Evolutionary conservation across 192 early-diverging fungal genomes (phyloP).

Genomic region (Coemansia sp.): DNA sequence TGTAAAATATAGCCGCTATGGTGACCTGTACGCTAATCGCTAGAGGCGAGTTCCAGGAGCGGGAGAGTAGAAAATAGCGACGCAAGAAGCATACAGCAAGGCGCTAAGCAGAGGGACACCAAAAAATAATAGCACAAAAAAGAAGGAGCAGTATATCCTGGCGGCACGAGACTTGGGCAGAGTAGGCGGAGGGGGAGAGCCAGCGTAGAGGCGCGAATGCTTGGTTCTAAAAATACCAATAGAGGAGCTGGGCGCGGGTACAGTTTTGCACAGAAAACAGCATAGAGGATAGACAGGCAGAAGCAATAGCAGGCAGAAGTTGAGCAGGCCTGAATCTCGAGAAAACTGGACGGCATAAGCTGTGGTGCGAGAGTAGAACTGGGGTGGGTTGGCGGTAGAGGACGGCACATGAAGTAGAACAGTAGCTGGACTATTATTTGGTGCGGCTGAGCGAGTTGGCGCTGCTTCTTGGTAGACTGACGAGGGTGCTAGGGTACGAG

Average conservation of each 20-base stretch:
- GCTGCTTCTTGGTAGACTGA: neutral
- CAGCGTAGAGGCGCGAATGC: neutral
- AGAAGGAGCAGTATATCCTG: neutral
- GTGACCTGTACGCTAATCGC: neutral
- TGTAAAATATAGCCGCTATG: neutral
- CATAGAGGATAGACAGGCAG: neutral
- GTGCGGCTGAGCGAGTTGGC: neutral
- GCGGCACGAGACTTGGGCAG: neutral
- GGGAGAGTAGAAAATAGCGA: neutral
- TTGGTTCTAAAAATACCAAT: neutral
- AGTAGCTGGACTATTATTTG: neutral
- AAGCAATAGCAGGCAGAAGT: too few species aligned
- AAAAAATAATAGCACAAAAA: neutral
- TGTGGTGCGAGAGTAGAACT: neutral
- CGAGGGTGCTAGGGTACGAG: neutral
- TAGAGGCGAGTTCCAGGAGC: neutral
- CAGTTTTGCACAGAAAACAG: neutral
- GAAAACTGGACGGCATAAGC: neutral
- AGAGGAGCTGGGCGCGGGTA: neutral
- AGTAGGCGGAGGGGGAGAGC: neutral
- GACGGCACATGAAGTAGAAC: neutral
- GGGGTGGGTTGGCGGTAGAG: neutral
- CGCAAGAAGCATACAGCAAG: neutral
- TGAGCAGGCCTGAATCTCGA: too few species aligned
- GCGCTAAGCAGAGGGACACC: neutral